Evolutionary conservation across 345 rosid genomes (phyloP).

Genomic region (Pistacia atlantica): DNA sequence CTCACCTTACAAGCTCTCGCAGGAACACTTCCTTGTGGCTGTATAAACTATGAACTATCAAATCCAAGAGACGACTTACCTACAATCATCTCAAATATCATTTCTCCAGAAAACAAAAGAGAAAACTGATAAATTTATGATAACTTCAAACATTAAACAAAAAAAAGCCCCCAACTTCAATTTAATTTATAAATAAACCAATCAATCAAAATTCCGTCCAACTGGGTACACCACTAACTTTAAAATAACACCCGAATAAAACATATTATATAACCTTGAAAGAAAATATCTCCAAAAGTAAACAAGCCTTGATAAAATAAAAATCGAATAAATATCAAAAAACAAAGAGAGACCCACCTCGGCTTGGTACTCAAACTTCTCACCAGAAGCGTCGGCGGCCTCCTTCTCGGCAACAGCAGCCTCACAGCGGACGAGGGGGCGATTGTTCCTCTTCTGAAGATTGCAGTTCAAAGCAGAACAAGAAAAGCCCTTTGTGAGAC

Average conservation of each 20-base stretch:
- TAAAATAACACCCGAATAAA: neutral
- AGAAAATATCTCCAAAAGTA: neutral
- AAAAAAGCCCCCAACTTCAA: neutral
- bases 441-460: slow-evolving; percentile 48
- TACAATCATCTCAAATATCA: slow-evolving; percentile 36
- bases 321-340: neutral
- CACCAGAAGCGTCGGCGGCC: slow-evolving; percentile 71
- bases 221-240: neutral
- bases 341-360: slow-evolving; percentile 63
- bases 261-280: neutral
- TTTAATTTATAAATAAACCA: neutral
- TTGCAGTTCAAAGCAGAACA: slow-evolving; percentile 61
- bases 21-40: slow-evolving; percentile 88
- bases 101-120: neutral
- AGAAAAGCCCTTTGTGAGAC: slow-evolving; percentile 45
- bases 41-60: slow-evolving; percentile 81
- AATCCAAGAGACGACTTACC: slow-evolving; percentile 85
- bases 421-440: slow-evolving; percentile 61
- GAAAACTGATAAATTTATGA: neutral
- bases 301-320: neutral
- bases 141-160: neutral
- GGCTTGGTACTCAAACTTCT: slow-evolving; percentile 97
- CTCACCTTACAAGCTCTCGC: slow-evolving; percentile 95
- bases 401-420: slow-evolving; percentile 92
- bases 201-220: neutral